Evolutionary conservation across 1,139 yeast genomes (phyloP).

Genomic region (Candida mesenterica): DNA sequence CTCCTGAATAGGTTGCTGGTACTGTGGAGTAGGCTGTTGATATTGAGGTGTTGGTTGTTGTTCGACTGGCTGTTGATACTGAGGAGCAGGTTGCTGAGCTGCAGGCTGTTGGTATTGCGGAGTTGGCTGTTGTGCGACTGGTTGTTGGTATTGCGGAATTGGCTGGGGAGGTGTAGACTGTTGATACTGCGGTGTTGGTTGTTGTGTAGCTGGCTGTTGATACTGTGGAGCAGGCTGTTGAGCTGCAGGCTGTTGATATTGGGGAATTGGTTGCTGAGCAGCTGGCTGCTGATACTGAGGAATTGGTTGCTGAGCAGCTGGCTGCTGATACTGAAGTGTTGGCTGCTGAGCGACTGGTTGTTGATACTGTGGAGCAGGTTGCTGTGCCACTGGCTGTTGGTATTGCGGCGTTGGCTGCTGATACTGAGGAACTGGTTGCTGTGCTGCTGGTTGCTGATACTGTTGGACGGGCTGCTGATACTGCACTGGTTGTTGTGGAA

Average conservation of each 20-base stretch:
- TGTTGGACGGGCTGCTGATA: neutral
- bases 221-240: constrained; percentile 1
- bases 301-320: constrained; percentile 10
- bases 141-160: constrained; percentile 2
- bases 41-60: constrained; percentile 6
- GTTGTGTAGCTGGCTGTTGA: constrained; percentile 13
- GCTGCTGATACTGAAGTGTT: constrained; percentile 7
- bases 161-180: constrained; percentile 1
- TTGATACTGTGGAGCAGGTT: constrained; percentile 6
- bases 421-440: constrained; percentile 7
- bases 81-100: constrained; percentile 3
- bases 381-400: constrained; percentile 12
- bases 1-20: constrained; percentile 12
- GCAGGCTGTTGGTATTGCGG: constrained; percentile 4
- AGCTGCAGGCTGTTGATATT: constrained; percentile 9
- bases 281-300: constrained; percentile 6
- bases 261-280: constrained; percentile 2
- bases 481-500: neutral
- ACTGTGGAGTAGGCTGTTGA: constrained; percentile 7
- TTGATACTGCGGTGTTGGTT: constrained; percentile 15
- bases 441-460: constrained; percentile 1
- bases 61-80: neutral
- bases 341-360: constrained; percentile 12
- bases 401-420: constrained; percentile 10
- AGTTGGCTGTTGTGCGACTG: neutral